Percentiles rank a stretch among this genome's conserved stretches.
Evolutionary conservation across 257 asterid genomes (phyloP).

Genomic region (Anisodus tanguticus): DNA sequence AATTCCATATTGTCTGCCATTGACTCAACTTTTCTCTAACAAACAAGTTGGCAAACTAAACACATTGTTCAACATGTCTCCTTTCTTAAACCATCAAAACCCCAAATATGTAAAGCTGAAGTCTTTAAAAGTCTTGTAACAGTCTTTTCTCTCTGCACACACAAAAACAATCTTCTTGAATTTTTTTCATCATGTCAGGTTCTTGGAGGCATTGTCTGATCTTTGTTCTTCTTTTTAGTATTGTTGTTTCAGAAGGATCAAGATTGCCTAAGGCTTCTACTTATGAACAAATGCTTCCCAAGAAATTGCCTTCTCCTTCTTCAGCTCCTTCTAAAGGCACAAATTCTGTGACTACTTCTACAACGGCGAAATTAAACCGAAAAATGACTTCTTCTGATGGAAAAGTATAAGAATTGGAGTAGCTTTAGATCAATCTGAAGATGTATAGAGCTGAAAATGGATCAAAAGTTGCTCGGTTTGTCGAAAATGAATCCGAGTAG

Average conservation of each 20-base stretch:
- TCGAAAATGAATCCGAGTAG: not conserved
- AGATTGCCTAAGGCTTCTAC: conserved; percentile 60
- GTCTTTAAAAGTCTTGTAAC: conserved; percentile 37
- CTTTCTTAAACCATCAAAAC: conserved; percentile 47
- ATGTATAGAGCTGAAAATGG: not conserved
- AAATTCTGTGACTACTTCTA: conserved; percentile 50
- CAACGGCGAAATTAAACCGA: conserved; percentile 43
- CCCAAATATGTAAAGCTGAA: conserved; percentile 30
- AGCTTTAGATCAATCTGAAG: not conserved
- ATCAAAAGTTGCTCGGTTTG: conserved; percentile 18
- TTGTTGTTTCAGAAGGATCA: conserved; percentile 65
- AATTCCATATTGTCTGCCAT: conserved; percentile 70
- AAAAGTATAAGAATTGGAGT: conserved; percentile 50
- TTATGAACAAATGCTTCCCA: conserved; percentile 90
- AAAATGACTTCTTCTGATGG: conserved; percentile 56
- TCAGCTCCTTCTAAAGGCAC: conserved; percentile 87
- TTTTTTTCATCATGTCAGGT: conserved; percentile 52
- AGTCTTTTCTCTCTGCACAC: not conserved
- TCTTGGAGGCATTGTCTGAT: conserved; percentile 54
- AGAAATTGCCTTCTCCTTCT: conserved; percentile 80
- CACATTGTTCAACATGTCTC: conserved; percentile 65
- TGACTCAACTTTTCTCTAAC: conserved; percentile 69
- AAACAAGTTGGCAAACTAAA: conserved; percentile 67
- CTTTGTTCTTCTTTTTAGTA: conserved; percentile 55
- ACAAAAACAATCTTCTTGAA: not conserved